Base-by-base conservation (phyloP, 208 protist genomes). In the Acanthamoeba castellanii region DNA sequence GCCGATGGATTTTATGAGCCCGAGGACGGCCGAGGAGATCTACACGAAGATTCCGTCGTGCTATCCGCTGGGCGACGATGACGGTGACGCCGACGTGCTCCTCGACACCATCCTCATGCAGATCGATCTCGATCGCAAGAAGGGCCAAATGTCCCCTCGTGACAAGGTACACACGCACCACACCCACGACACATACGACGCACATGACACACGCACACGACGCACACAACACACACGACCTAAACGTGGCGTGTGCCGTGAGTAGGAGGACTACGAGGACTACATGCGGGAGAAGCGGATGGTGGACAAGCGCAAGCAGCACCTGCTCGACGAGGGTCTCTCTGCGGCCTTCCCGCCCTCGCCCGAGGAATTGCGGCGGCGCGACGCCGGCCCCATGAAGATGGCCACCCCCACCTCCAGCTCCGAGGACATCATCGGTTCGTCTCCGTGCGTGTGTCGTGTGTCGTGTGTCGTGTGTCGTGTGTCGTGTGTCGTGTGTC, bases 41-140 rank as follows among this genome's bases (percentile, higher is more conserved):
- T 81, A 81, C 72, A 81, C 72, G 25, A 81, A 45, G 32, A 81
- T 81, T 14, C 72, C 72, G 13, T 81, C 72, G 72, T 81, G 72
- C 34, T 81, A 81, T 45, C 72, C 72, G 34, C 37, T 81, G 13
- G 72, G 37, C 37, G 72, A 81, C 18, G 72, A 81, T 8, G 37
- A 45, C 37, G 72, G 72, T 27, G 72, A 81, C 22, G 30, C 72
- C 72, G 72, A 81, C n/a, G 34, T 47, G 13, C 72, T 81, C 18
- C 72, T 81, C 30, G 72, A 81, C 37, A 81, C 72, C 25, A 81
- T 81, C 30, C 72, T 81, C 72, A 81, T 81, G 72, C 72, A 81
- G 72, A 81, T 81, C 37, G 72, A 81, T 30, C 72, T 81, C 37
- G 37, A 81, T 22, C 72, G 72, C 32, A 81, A 81, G 22, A 37